Evolutionary conservation across 257 asterid species (phyloP), one percentile per base, ranked within the genome.

Genomic region (Leonotis leonurus): DNA sequence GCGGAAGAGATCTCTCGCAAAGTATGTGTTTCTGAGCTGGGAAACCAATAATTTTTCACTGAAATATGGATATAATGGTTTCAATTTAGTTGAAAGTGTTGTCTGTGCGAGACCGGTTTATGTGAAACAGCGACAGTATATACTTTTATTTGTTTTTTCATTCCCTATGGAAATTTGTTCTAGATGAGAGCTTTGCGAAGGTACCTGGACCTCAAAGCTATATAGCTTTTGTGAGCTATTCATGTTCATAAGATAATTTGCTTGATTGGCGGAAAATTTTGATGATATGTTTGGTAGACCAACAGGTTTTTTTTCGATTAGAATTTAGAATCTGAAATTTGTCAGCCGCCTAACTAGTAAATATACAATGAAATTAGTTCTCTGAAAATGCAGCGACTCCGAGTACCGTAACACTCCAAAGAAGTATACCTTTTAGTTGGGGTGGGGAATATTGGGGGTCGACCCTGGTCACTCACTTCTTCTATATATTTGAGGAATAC

Each of bases 1-100:
- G 94, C 95, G 40, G 97, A 86, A 65, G 97, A 87, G 89, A 86
- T 84, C 83, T 89, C 97, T 56, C 95, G 95, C 80, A 86, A 82
- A 82, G 96, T 89, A 78, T 35, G 59, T 59, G 22, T 26, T 32
- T 53, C 52, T 48, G 9, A 29, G 58, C 51, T 65, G 54, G 10
- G 49, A 2, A 49, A 60, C 45, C 10, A 6, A 2, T 37, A 30
- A 1, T 48, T 67, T 40, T 29, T 16, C 18, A 29, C n/a, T 24
- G 40, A 51, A 39, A n/a, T 39, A 6, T 70, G 41, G 46, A n/a
- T 12, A n/a, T 12, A 24, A 8, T 14, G 61, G 52, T 22, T 27
- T 22, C 45, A 10, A 32, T 30, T 37, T 60, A 52, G 37, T 33
- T 30, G 68, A 22, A 18, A n/a, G n/a, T 37, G 73, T 41, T 46